Evolutionary conservation across 2,329 filamentous ascomycete species (phyloP), one percentile per base, ranked within the genome.

Genomic region (Plectosphaerella plurivora): DNA sequence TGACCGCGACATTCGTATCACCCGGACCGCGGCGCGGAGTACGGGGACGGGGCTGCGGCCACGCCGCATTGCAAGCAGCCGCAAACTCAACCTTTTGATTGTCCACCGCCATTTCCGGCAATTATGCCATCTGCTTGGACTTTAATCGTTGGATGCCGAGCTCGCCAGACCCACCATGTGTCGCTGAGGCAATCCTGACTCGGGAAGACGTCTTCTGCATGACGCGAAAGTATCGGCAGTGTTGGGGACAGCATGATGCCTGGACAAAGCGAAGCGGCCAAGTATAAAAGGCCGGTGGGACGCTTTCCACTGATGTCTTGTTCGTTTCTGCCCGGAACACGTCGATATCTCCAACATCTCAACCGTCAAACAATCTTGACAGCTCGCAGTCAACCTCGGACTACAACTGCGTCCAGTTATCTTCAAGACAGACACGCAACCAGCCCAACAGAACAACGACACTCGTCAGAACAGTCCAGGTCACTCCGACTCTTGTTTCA

Each of bases 151-250:
- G 41, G 41, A 44, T 44, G 8, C 41, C 16, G 41, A 9, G n/a
- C 45, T 51, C 39, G 45, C 36, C 46, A 28, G 54, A 56, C 55
- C 55, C 55, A 57, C 55, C 45, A 46, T 52, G 49, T 45, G 53
- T 53, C 48, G 54, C 54, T 57, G 55, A 57, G 55, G 55, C 54
- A 54, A 57, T 57, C 28, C 52, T 28, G 45, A 47, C 49, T 51
- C 51, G 45, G 51, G 55, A 57, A 57, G 55, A 54, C 55, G 55
- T 54, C 51, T 57, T 45, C 24, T 33, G 28, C 28, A 33, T 33
- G 28, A 33, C 28, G 28, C 28, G 28, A 33, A 12, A 33, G 8
- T 36, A 16, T 20, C 28, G 12, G 14, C 28, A 8, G 28, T 33
- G 3, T 22, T 22, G 22, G 22, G 33, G 18, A 15, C 47, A 36